Evolutionary conservation across 257 asterid genomes (phyloP).

Genomic region (Solanum arcanum): DNA sequence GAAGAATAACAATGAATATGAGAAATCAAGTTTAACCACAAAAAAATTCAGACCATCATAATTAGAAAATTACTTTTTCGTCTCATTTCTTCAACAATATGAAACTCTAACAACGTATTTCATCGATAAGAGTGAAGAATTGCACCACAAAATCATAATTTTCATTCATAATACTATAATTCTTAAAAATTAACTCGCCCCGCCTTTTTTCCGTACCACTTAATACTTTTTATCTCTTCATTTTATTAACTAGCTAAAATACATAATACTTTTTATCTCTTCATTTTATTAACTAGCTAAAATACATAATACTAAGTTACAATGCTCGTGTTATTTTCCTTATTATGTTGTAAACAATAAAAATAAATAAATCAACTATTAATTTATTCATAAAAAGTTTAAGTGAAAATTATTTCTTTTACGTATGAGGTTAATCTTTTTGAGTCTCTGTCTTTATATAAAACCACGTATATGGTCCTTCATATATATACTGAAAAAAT

Average conservation of each 20-base stretch:
- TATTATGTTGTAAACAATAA: neutral
- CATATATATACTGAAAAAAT: too few relatives aligned
- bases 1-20: too few relatives aligned
- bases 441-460: neutral
- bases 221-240: neutral
- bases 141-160: slow-evolving; percentile 57
- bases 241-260: neutral
- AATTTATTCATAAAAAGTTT: too few relatives aligned
- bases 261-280: too few relatives aligned
- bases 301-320: too few relatives aligned
- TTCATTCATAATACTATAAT: too few relatives aligned
- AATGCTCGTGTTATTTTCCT: neutral
- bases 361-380: too few relatives aligned
- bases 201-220: too few relatives aligned
- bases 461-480: neutral
- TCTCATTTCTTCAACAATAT: neutral
- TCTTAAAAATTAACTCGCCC: too few relatives aligned
- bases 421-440: neutral
- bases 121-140: slow-evolving; percentile 59
- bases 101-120: neutral
- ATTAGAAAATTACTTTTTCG: neutral
- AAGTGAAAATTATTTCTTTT: too few relatives aligned
- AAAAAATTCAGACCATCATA: too few relatives aligned
- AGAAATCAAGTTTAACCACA: neutral
- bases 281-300: neutral